Evolutionary conservation across 2,329 filamentous ascomycete genomes (phyloP).

Genomic region (Fusarium marasasianum): DNA sequence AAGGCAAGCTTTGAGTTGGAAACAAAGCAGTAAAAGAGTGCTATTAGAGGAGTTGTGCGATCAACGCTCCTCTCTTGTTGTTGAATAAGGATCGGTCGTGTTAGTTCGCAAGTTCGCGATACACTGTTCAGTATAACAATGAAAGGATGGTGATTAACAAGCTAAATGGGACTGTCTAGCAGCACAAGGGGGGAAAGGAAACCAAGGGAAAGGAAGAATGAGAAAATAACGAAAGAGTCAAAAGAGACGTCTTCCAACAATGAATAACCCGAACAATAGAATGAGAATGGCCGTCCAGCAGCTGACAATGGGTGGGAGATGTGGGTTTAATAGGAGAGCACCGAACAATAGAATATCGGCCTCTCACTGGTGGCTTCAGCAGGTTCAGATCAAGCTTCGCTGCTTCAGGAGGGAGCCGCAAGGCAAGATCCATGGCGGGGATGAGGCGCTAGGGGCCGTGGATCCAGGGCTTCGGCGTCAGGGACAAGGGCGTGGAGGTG

Average conservation of each 20-base stretch:
- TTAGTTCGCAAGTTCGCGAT: slow-evolving; percentile 23
- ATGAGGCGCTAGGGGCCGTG: slow-evolving; percentile 36
- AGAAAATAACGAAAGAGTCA: slow-evolving; percentile 39
- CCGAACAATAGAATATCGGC: slow-evolving; percentile 33
- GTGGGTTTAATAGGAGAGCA: slow-evolving; percentile 43
- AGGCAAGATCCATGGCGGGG: slow-evolving; percentile 45
- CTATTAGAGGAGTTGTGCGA: slow-evolving; percentile 41
- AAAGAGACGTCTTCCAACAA: slow-evolving; percentile 40
- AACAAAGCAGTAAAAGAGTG: slow-evolving; percentile 35
- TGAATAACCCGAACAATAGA: slow-evolving; percentile 42
- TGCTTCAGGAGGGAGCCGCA: slow-evolving; percentile 41
- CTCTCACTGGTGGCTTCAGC: slow-evolving; percentile 35
- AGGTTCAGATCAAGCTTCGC: slow-evolving; percentile 29
- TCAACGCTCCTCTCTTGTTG: slow-evolving; percentile 46
- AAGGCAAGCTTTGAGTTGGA: slow-evolving; percentile 14
- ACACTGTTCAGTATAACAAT: slow-evolving; percentile 27
- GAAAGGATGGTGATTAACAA: slow-evolving; percentile 41
- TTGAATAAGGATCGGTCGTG: slow-evolving; percentile 33
- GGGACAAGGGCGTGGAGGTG: slow-evolving; percentile 27
- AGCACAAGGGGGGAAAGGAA: slow-evolving; percentile 33
- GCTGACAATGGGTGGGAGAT: slow-evolving; percentile 31
- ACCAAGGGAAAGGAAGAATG: slow-evolving; percentile 37
- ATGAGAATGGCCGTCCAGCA: slow-evolving; percentile 40
- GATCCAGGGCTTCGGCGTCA: slow-evolving; percentile 32
- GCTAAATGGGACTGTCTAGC: slow-evolving; percentile 38